Percentiles rank a stretch among this genome's conserved stretches.
Conservation (phyloP, 2,329 filamentous ascomycete species). For the Grosmannia serpens region DNA sequence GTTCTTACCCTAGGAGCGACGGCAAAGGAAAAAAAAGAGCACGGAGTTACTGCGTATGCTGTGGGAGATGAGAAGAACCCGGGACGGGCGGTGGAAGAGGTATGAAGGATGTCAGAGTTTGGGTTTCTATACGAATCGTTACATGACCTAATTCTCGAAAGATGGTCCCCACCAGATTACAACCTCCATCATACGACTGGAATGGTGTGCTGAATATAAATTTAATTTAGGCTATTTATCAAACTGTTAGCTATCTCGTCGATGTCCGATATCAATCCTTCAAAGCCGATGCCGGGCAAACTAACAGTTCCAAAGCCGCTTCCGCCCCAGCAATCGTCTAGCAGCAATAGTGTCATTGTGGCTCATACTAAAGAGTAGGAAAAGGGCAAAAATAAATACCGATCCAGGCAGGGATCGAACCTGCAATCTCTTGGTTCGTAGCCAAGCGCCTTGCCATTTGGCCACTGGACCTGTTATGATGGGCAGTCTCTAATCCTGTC, state of each 20-base stretch:
- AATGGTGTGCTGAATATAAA: too few relatives aligned
- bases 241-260: too few relatives aligned
- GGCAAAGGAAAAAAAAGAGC: not conserved
- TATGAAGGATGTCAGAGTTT: not conserved
- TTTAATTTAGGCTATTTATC: too few relatives aligned
- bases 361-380: not conserved
- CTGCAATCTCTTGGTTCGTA: constrained; percentile 27
- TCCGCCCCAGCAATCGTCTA: too few relatives aligned
- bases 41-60: not conserved
- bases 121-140: too few relatives aligned
- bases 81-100: not conserved
- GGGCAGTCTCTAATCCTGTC: not conserved
- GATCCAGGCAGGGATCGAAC: constrained; percentile 24
- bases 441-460: constrained; percentile 25
- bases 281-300: too few relatives aligned
- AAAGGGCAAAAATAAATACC: not conserved
- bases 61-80: not conserved
- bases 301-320: too few relatives aligned
- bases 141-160: too few relatives aligned
- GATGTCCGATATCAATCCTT: too few relatives aligned
- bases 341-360: too few relatives aligned
- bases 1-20: not conserved
- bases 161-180: not conserved
- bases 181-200: not conserved
- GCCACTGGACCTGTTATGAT: constrained; percentile 15